Conservation (phyloP, 495 filamentous ascomycete species). For the Penicillium egyptiacum region DNA sequence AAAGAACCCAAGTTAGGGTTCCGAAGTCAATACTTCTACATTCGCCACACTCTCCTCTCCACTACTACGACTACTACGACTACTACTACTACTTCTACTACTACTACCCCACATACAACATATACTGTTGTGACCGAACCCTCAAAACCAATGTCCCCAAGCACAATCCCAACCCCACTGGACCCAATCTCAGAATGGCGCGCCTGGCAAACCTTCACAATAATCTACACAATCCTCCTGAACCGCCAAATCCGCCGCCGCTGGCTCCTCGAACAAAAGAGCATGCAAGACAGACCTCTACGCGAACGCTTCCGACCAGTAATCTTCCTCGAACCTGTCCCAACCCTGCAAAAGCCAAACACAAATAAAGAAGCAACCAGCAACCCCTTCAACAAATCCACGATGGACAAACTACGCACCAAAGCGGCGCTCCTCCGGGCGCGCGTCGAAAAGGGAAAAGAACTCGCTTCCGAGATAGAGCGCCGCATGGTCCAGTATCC, state of each 20-base stretch:
- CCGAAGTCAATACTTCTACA: neutral
- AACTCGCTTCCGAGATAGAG: conserved; percentile 29
- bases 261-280: conserved; percentile 27
- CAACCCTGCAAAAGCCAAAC: conserved; percentile 18
- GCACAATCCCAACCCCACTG: conserved; percentile 3
- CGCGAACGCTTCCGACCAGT: conserved; percentile 24
- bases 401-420: conserved; percentile 8
- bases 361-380: neutral
- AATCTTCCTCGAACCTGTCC: conserved; percentile 24
- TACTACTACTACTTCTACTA: no score
- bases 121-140: neutral
- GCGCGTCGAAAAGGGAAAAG: conserved; percentile 32
- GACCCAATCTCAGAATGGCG: conserved; percentile 30
- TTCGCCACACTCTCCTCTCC: neutral
- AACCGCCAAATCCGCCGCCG: conserved; percentile 31
- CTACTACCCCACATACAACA: neutral
- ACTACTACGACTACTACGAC: no score
- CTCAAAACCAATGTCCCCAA: neutral
- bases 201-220: conserved; percentile 25
- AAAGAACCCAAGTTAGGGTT: neutral
- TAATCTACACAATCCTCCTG: conserved; percentile 27
- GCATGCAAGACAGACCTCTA: conserved; percentile 18
- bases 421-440: conserved; percentile 23
- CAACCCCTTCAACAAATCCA: neutral
- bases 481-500: conserved; percentile 21